These are phyloP conservation scores for Crithidia mellificae DNA, from an alignment of 208 protist species.

Conservation along the genomic window DNA sequence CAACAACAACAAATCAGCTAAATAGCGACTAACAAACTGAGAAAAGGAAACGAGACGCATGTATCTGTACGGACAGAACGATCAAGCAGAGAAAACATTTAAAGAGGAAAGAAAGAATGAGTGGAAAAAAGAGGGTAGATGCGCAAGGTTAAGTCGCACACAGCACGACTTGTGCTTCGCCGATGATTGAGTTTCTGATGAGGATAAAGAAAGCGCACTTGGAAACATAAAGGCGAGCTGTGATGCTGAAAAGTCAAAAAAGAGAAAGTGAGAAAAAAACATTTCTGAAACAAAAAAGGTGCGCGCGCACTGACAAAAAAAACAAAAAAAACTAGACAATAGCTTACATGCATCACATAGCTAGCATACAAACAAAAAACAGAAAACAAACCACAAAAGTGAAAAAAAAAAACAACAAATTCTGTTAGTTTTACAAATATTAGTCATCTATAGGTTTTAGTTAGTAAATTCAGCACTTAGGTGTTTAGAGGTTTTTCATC, in stretches of 20 bases:
- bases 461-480: too few relatives aligned
- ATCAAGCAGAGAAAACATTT: not conserved
- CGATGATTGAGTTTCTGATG: too few relatives aligned
- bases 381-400: not conserved
- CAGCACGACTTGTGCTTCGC: not conserved
- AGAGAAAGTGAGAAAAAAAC: not conserved
- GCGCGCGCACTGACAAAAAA: too few relatives aligned
- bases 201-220: too few relatives aligned
- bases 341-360: too few relatives aligned
- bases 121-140: not conserved
- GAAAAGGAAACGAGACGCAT: not conserved
- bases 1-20: not conserved
- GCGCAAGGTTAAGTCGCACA: not conserved
- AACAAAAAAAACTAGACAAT: constrained; percentile 13
- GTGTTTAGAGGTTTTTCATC: not conserved
- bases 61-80: not conserved
- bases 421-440: not conserved
- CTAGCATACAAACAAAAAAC: too few relatives aligned
- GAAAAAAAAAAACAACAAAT: not conserved
- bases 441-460: not conserved
- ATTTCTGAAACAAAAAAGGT: not conserved
- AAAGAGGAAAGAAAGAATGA: not conserved
- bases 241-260: not conserved
- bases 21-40: not conserved
- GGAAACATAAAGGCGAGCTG: too few relatives aligned